Evolutionary conservation across 1,284 basidiomycete genomes (phyloP).

Genomic region (Ganoderma lingzhi): DNA sequence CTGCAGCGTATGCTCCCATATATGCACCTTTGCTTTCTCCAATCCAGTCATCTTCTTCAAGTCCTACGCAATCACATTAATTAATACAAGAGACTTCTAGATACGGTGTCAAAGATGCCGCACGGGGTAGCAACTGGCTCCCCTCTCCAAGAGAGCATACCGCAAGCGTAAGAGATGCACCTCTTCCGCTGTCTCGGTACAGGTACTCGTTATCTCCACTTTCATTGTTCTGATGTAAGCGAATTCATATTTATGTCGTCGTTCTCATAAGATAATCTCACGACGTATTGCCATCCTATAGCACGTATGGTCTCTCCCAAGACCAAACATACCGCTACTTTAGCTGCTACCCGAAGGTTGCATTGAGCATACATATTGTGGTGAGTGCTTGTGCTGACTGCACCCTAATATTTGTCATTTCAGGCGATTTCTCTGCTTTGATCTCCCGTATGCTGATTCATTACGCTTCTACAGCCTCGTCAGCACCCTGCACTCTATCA

Average conservation of each 20-base stretch:
- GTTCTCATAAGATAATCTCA: background rate
- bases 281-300: background rate
- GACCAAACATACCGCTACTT: constrained; percentile 1
- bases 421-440: background rate
- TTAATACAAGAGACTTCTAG: too few relatives aligned
- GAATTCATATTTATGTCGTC: background rate
- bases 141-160: too few relatives aligned
- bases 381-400: background rate
- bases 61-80: too few relatives aligned
- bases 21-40: too few relatives aligned
- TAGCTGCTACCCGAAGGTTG: background rate
- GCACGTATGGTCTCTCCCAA: background rate
- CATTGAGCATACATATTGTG: background rate
- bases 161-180: too few relatives aligned
- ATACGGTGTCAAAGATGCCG: too few relatives aligned
- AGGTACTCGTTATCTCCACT: background rate
- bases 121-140: too few relatives aligned
- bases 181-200: background rate
- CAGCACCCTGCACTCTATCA: background rate
- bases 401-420: background rate
- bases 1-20: too few relatives aligned
- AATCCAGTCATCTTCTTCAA: too few relatives aligned
- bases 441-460: background rate
- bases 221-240: constrained; percentile 6
- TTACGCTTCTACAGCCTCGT: background rate